phyloP scores from a whole-genome alignment of 2,329 filamentous ascomycete genomes.

The Diaporthe citrichinensis region DNA sequence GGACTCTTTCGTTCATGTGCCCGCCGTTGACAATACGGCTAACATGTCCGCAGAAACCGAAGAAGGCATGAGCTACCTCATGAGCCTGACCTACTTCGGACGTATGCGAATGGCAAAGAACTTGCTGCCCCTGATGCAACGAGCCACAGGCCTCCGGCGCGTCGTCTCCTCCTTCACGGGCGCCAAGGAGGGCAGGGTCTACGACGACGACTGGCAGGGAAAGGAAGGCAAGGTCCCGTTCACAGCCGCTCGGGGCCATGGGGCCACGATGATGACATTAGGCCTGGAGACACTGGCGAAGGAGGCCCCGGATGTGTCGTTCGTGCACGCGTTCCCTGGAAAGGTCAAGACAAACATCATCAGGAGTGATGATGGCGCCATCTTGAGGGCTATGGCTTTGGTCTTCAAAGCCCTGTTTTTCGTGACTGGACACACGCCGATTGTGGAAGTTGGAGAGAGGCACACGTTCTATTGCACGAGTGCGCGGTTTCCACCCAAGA shows the following conservation, averaged over 20 bases:
- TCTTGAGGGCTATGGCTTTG: slow-evolving; percentile 44
- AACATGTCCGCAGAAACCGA: slow-evolving; percentile 60
- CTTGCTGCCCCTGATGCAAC: slow-evolving; percentile 68
- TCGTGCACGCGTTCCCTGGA: slow-evolving; percentile 57
- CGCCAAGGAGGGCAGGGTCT: slow-evolving; percentile 65
- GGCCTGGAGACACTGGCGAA: slow-evolving; percentile 62
- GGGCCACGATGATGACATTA: slow-evolving; percentile 65
- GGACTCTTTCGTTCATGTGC: background rate
- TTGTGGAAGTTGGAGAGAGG: slow-evolving; percentile 55
- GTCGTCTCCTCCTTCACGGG: slow-evolving; percentile 69
- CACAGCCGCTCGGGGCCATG: slow-evolving; percentile 58
- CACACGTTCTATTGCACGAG: slow-evolving; percentile 56
- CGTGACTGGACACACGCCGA: background rate
- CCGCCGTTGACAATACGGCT: background rate
- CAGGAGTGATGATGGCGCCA: slow-evolving; percentile 44
- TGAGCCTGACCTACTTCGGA: slow-evolving; percentile 68
- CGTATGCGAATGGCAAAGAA: slow-evolving; percentile 70
- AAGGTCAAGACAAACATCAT: slow-evolving; percentile 52
- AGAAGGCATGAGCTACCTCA: slow-evolving; percentile 69
- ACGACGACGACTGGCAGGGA: slow-evolving; percentile 60
- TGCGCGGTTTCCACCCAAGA: slow-evolving; percentile 49
- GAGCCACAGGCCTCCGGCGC: slow-evolving; percentile 62
- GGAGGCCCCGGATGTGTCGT: slow-evolving; percentile 58
- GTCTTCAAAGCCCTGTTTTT: slow-evolving; percentile 48
- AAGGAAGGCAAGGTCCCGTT: slow-evolving; percentile 52